These are phyloP conservation scores for Suaeda aralocaspica DNA, from an alignment of 148 eudicot genomes.

Conservation along the genomic window DNA sequence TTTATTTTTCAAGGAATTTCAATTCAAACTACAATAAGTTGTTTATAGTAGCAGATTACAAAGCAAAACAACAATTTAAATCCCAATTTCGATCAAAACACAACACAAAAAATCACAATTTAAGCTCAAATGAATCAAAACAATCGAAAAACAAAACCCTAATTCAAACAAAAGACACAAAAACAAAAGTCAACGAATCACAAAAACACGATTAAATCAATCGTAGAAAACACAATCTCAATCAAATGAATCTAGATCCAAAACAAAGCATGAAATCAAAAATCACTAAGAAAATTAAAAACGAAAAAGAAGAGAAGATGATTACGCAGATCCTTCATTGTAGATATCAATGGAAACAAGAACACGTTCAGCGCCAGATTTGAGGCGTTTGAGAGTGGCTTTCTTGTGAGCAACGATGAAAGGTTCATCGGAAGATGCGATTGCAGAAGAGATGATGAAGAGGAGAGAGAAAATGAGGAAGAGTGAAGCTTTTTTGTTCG, in stretches of 20 bases:
- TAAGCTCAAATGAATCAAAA: background rate
- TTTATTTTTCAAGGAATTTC: no score
- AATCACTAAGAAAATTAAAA: background rate
- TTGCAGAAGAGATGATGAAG: background rate
- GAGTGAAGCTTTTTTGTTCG: conserved; percentile 24
- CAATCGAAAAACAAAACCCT: background rate
- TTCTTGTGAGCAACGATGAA: conserved; percentile 91
- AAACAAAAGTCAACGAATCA: conserved; percentile 1
- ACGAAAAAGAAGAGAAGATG: background rate
- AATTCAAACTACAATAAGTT: no score
- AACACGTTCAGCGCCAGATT: conserved; percentile 71
- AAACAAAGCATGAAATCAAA: no score
- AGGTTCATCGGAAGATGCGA: conserved; percentile 54
- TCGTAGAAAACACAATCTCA: conserved; percentile 9
- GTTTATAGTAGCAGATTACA: no score
- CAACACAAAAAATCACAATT: background rate
- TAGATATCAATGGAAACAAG: conserved; percentile 74
- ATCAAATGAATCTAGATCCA: background rate
- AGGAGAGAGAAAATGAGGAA: conserved; percentile 20
- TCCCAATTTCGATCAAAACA: no score
- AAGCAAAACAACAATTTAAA: no score
- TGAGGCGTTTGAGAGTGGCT: conserved; percentile 63
- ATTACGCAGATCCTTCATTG: conserved; percentile 85
- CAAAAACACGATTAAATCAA: background rate
- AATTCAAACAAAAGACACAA: background rate